phyloP scores from a whole-genome alignment of 108 stramenopile genomes.

The Discostella pseudostelligera region DNA sequence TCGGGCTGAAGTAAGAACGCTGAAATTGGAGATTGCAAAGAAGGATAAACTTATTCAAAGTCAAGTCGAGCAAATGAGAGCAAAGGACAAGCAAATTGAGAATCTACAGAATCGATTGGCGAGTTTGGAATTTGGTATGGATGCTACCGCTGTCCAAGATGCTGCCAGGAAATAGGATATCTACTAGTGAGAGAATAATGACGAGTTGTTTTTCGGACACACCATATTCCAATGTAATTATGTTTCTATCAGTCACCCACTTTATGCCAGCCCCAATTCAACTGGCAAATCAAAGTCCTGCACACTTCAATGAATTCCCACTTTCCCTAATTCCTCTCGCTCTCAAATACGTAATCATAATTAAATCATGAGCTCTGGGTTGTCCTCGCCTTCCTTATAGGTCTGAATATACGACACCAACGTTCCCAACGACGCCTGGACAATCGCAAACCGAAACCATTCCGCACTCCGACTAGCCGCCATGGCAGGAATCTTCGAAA shows the following conservation, averaged over 20 bases:
- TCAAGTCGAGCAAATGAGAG: constrained; percentile 37
- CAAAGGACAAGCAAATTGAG: constrained; percentile 49
- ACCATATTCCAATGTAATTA: no score
- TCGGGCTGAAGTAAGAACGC: constrained; percentile 32
- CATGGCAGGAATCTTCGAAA: constrained; percentile 39
- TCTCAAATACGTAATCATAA: neutral
- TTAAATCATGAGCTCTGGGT: constrained; percentile 38
- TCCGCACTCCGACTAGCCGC: constrained; percentile 40
- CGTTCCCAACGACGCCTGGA: constrained; percentile 38
- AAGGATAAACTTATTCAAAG: constrained; percentile 33
- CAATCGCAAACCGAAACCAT: constrained; percentile 51
- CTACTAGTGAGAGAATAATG: no score
- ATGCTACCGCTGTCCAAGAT: constrained; percentile 1
- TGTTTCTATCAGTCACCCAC: no score
- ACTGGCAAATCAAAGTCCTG: no score
- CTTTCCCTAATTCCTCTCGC: neutral
- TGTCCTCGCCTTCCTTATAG: constrained; percentile 48
- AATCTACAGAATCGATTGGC: constrained; percentile 27
- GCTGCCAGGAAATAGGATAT: no score
- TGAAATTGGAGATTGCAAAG: constrained; percentile 23
- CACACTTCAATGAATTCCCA: neutral
- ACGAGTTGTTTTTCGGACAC: no score
- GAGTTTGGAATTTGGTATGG: neutral
- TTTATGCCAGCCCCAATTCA: no score
- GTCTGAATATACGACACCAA: constrained; percentile 40